Evolutionary conservation across 2,329 filamentous ascomycete genomes (phyloP).

Genomic region (Neopestalotiopsis sp.): DNA sequence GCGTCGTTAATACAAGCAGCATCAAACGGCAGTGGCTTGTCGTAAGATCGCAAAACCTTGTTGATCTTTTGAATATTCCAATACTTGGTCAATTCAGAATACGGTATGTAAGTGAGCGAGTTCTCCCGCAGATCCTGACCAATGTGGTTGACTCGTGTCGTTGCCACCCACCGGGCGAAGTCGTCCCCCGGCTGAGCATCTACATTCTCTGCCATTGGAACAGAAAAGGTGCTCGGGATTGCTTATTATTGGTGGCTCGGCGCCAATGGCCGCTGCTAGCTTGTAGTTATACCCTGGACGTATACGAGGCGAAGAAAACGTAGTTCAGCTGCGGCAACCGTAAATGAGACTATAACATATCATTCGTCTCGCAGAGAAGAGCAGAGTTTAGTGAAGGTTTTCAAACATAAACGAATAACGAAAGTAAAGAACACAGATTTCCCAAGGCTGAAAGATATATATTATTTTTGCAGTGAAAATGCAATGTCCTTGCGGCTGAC

Average conservation of each 20-base stretch:
- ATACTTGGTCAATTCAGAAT: not conserved
- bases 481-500: not conserved
- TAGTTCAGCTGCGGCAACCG: too few relatives aligned
- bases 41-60: not conserved
- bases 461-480: not conserved
- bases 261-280: not conserved
- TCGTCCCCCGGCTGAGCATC: not conserved
- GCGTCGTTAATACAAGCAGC: too few relatives aligned
- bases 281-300: not conserved
- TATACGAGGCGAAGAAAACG: not conserved
- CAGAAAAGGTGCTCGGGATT: not conserved
- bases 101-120: not conserved
- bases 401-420: not conserved
- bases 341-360: too few relatives aligned
- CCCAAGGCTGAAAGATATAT: not conserved
- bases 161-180: not conserved
- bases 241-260: not conserved
- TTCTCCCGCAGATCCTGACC: slow-evolving; percentile 6
- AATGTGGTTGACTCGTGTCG: not conserved
- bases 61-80: not conserved
- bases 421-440: not conserved
- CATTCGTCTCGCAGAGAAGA: not conserved
- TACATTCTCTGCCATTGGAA: not conserved
- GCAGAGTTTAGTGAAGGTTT: not conserved
- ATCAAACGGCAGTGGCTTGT: slow-evolving; percentile 13